These are phyloP conservation scores for Singerocomus rubriflavus DNA, from an alignment of 1,284 basidiomycete species.

Conservation along the genomic window DNA sequence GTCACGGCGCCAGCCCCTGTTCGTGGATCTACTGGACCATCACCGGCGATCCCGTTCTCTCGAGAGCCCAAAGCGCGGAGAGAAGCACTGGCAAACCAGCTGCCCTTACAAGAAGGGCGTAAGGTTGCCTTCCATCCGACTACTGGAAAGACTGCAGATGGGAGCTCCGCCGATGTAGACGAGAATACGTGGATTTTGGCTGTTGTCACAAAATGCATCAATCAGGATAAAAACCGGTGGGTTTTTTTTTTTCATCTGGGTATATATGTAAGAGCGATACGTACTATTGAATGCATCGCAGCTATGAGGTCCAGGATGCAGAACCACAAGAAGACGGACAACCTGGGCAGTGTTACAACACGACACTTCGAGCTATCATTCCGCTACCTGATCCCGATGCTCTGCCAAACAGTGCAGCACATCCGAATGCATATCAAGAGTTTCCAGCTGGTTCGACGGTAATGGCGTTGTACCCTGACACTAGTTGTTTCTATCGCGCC, in stretches of 20 bases:
- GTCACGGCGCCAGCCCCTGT: slow-evolving; percentile 44
- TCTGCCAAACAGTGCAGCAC: slow-evolving; percentile 52
- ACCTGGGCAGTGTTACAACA: slow-evolving; percentile 67
- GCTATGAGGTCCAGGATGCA: slow-evolving; percentile 79
- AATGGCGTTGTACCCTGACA: slow-evolving; percentile 81
- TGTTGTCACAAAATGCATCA: slow-evolving; percentile 64
- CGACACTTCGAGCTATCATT: slow-evolving; percentile 66
- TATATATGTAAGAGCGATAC: not conserved
- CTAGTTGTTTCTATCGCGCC: slow-evolving; percentile 82
- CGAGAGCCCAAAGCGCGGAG: slow-evolving; percentile 63
- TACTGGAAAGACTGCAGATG: slow-evolving; percentile 45
- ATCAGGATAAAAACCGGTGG: slow-evolving; percentile 65
- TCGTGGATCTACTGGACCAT: slow-evolving; percentile 55
- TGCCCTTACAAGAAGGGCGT: slow-evolving; percentile 66
- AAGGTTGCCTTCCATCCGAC: slow-evolving; percentile 79
- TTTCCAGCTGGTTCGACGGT: slow-evolving; percentile 70
- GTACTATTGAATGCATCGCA: slow-evolving; percentile 27
- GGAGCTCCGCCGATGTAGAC: slow-evolving; percentile 48
- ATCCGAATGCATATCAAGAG: slow-evolving; percentile 66
- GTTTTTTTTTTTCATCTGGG: no score
- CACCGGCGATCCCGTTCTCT: slow-evolving; percentile 50
- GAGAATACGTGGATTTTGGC: slow-evolving; percentile 81
- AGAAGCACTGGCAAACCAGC: slow-evolving; percentile 56
- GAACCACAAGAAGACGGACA: slow-evolving; percentile 76
- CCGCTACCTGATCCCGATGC: slow-evolving; percentile 73